A percentile compares a stretch with the other conserved stretches of the same genome.
Evolutionary conservation across 805 yeast species (phyloP).

Genomic region (Wickerhamomyces ciferrii): DNA sequence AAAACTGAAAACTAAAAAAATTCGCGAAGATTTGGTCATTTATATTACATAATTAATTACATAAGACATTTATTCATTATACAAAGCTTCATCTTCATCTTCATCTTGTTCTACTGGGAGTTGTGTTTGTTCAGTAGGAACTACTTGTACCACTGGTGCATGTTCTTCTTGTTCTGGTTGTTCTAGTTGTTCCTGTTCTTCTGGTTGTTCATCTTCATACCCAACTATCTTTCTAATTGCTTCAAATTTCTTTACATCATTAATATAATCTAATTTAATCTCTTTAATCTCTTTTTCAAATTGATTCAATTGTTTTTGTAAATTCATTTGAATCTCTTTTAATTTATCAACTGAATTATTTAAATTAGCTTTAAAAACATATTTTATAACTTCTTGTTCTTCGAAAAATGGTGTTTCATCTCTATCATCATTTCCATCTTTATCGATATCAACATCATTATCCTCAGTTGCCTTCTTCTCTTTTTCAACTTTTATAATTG

Average conservation of each 20-base stretch:
- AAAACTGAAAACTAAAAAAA: not conserved
- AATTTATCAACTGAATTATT: not conserved
- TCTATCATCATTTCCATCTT: not conserved
- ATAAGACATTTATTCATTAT: not conserved
- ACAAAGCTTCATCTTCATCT: not conserved
- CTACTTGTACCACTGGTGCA: not conserved
- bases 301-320: conserved; percentile 1
- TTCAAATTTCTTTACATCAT: conserved; percentile 4
- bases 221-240: conserved; percentile 4
- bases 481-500: not conserved
- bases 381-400: not conserved
- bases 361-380: conserved; percentile 1
- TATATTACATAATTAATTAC: not conserved
- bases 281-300: conserved; percentile 6
- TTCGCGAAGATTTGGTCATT: not conserved
- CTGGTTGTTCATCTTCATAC: not conserved
- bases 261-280: conserved; percentile 2
- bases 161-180: not conserved
- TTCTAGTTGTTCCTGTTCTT: not conserved
- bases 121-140: no score
- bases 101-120: not conserved
- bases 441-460: not conserved
- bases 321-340: not conserved
- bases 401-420: not conserved
- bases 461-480: no score